Base-by-base conservation (phyloP, 2,329 filamentous ascomycete genomes). In the Magnaporthiopsis poae region DNA sequence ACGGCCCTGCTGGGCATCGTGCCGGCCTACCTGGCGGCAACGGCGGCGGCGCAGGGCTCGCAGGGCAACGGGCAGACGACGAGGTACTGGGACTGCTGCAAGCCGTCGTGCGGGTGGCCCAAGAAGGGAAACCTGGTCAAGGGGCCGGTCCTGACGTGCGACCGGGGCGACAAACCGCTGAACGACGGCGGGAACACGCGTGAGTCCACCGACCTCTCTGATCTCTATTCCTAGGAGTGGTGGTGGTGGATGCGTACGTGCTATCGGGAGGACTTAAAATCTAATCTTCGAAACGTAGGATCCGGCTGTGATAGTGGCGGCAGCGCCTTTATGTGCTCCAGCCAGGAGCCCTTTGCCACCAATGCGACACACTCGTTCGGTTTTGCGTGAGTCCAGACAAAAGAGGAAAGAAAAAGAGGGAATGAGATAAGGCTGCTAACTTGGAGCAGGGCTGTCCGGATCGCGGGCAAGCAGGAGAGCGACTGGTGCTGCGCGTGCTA, bases 11-110 rank as follows among this genome's bases (percentile, higher is more conserved):
- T 59, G 21, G 63, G 27, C 63, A 46, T 64, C n/a, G 39, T 64
- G n/a, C 63, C 63, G 46, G 63, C 63, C 63, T 64, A 59, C 46
- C 63, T 64, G 27, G 60, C 61, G 12, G 65, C 65, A 3, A 56
- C 60, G 7, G 65, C 60, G 18, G 61, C 60, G 27, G 39, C 61
- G 2, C 39, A 65, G 56, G 63, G 33, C 11, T 62, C 65, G n/a
- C 66, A 68, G 63, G 61, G 52, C 29, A 68, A 64, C 8, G 69
- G 69, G 46, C 46, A 66, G 5, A 71, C 70, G 25, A 70, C 70
- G 18, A 68, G 70, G 25, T 71, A 71, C 67, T 71, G 84, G 83
- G 88, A 90, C 74, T 90, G 88, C 79, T 90, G 88, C 79, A 90
- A 91, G 79, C 84, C 87, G 31, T 84, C 82, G 33, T 87, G 85